phyloP scores from a whole-genome alignment of 345 rosid genomes.

The Euclidium syriacum region DNA sequence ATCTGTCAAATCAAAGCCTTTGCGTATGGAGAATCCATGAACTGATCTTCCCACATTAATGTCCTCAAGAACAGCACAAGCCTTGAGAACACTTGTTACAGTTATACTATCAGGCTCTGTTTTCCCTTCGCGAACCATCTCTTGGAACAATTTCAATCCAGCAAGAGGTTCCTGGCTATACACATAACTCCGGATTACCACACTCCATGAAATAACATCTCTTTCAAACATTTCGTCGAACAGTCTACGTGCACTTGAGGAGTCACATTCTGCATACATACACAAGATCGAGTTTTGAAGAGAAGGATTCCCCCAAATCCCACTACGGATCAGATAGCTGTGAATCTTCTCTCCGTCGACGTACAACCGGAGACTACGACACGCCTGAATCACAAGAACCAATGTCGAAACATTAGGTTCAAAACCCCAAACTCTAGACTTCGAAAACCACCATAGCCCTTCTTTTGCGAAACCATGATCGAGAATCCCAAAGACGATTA shows the following conservation, averaged over 20 bases:
- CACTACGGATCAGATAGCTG: constrained; percentile 44
- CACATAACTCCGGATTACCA: constrained; percentile 50
- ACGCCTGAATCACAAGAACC: constrained; percentile 53
- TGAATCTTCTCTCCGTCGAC: constrained; percentile 36
- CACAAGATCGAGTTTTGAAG: constrained; percentile 54
- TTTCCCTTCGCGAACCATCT: constrained; percentile 39
- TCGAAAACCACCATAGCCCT: constrained; percentile 48
- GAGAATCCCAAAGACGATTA: constrained; percentile 47
- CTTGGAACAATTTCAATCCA: constrained; percentile 42
- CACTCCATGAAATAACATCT: constrained; percentile 70
- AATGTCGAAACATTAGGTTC: constrained; percentile 51
- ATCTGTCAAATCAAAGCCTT: constrained; percentile 43
- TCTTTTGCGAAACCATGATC: constrained; percentile 35
- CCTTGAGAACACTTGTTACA: constrained; percentile 54
- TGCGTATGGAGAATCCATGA: constrained; percentile 44
- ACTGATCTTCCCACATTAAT: constrained; percentile 40
- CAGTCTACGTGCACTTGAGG: constrained; percentile 37
- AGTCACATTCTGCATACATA: constrained; percentile 30
- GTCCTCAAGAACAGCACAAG: constrained; percentile 35
- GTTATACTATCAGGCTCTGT: constrained; percentile 48
- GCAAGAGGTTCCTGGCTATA: constrained; percentile 32
- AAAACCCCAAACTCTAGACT: constrained; percentile 48
- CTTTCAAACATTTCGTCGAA: constrained; percentile 66
- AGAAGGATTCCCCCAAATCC: constrained; percentile 36
- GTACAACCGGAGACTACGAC: constrained; percentile 20